These are phyloP conservation scores for Xylaria sp. DNA, from an alignment of 2,329 filamentous ascomycete species.

Conservation along the genomic window DNA sequence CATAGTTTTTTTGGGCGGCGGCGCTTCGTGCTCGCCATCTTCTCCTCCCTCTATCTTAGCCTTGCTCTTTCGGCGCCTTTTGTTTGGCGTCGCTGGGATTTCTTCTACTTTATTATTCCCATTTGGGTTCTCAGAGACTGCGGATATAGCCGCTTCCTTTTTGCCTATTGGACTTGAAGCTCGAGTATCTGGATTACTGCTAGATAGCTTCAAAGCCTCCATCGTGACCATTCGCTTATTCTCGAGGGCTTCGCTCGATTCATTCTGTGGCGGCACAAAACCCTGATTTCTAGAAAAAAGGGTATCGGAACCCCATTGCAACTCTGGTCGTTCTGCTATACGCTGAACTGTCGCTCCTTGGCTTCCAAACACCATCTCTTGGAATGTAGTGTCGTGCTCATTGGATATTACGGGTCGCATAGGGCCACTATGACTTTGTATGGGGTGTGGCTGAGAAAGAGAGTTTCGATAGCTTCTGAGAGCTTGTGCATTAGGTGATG, in stretches of 20 bases:
- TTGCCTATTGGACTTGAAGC: conserved; percentile 64
- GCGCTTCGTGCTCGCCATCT: conserved; percentile 54
- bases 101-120: conserved; percentile 51
- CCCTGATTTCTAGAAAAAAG: conserved; percentile 67
- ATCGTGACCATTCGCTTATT: conserved; percentile 66
- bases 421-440: conserved; percentile 35
- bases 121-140: conserved; percentile 43
- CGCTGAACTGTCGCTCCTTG: conserved; percentile 34
- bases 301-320: conserved; percentile 76
- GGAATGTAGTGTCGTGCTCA: conserved; percentile 48
- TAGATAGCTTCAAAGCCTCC: conserved; percentile 64
- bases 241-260: conserved; percentile 67
- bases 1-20: conserved; percentile 47
- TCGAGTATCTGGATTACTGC: conserved; percentile 68
- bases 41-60: conserved; percentile 58
- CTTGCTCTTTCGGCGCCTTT: conserved; percentile 67
- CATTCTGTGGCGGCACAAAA: conserved; percentile 68
- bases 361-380: conserved; percentile 55
- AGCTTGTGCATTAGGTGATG: conserved; percentile 36
- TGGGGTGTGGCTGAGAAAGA: conserved; percentile 34
- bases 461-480: conserved; percentile 38
- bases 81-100: conserved; percentile 53
- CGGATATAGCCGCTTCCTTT: conserved; percentile 38
- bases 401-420: conserved; percentile 42
- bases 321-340: conserved; percentile 54